Evolutionary conservation across 345 rosid genomes (phyloP), one percentile per base, ranked within the genome.

Genomic region (Rubroshorea leprosula): DNA sequence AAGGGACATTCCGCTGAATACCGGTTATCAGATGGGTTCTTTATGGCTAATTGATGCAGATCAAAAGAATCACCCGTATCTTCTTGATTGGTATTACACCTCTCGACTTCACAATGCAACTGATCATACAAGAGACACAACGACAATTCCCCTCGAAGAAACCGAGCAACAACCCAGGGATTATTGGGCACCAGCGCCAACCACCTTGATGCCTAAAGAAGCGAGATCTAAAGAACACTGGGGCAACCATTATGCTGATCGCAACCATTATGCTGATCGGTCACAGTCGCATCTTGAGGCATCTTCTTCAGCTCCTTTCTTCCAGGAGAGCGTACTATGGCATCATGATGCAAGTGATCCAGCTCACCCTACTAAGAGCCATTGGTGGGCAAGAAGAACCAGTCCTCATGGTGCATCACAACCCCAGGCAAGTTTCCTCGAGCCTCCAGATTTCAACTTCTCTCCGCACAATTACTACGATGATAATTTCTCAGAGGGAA

Each of bases 361-460:
- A 23, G 66, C 61, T 13, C 69, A 58, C 47, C 66, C 80, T 46
- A 51, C 68, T 23, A 69, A 77, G 73, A 78, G 63, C 62, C 83
- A 68, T 56, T 93, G 97, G 99, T 93, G 99, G 99, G 90, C 70
- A 55, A 87, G 99, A 71, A 66, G 68, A n/a, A n/a, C n/a, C 19
- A 64, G 62, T 53, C 68, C 68, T 0, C 63, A 47, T 11, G 46
- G 55, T 57, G 65, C 72, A 8, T 27, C 41, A 51, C 77, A 75
- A 18, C 78, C 77, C 0, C 67, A 71, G 24, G 25, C 79, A 24
- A 65, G 86, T 63, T 81, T 81, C 62, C 71, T 87, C 1, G 96
- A 92, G 60, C 98, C 98, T 47, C 96, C 97, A 4, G 90, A 27
- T 26, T 62, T 52, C 41, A 66, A 74, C 64, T 54, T 56, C 39